Evolutionary conservation across 1,139 yeast species (phyloP).

Genomic region (Suhomyces anneliseae): DNA sequence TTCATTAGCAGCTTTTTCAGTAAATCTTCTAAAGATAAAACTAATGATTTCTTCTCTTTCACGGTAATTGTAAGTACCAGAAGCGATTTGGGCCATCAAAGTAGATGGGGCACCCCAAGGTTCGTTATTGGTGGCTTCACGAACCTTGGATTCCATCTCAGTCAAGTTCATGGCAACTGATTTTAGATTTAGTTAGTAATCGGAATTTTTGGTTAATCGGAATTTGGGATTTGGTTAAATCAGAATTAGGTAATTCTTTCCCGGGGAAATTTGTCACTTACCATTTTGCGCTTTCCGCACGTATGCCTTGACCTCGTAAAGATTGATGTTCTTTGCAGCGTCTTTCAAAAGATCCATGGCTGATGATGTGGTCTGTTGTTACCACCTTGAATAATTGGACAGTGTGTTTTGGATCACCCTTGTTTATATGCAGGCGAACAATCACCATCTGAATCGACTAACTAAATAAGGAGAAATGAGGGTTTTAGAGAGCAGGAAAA

Average conservation of each 20-base stretch:
- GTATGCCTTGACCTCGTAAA: conserved; percentile 95
- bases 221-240: conserved; percentile 2
- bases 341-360: conserved; percentile 67
- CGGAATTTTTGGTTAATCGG: conserved; percentile 1
- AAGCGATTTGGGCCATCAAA: conserved; percentile 90
- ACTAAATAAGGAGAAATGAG: too few species aligned
- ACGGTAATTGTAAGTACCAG: conserved; percentile 86
- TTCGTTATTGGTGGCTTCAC: conserved; percentile 97
- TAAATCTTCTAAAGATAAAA: conserved; percentile 76
- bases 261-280: conserved; percentile 25
- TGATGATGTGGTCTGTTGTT: conserved; percentile 2
- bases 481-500: too few species aligned
- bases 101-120: conserved; percentile 99
- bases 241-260: not conserved
- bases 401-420: conserved; percentile 4
- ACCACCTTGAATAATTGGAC: conserved; percentile 7
- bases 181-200: conserved; percentile 14
- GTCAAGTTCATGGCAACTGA: conserved; percentile 83
- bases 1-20: conserved; percentile 92
- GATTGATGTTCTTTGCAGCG: conserved; percentile 75
- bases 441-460: not conserved
- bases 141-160: conserved; percentile 92
- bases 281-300: conserved; percentile 97
- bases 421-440: conserved; percentile 6
- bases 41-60: conserved; percentile 77